phyloP scores from a whole-genome alignment of 2,329 filamentous ascomycete species.

The Cordyceps farinosa region DNA sequence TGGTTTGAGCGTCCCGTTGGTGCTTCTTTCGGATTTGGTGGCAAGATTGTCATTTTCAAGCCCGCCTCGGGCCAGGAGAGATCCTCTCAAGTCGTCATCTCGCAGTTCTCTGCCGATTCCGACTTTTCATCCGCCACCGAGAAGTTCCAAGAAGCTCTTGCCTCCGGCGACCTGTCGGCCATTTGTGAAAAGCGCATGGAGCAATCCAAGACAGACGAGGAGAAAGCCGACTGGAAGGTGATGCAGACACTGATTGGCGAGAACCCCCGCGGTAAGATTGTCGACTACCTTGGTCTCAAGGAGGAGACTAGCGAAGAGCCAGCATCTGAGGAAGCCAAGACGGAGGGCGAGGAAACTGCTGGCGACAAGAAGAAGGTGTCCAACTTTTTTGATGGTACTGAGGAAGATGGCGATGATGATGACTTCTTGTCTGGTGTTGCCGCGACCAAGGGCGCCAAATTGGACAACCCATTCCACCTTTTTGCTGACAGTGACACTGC shows the following conservation, averaged over 20 bases:
- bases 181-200: slow-evolving; percentile 79
- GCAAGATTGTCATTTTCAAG: slow-evolving; percentile 78
- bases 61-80: slow-evolving; percentile 59
- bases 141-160: slow-evolving; percentile 79
- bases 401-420: slow-evolving; percentile 66
- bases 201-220: slow-evolving; percentile 76
- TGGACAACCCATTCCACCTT: slow-evolving; percentile 89
- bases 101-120: slow-evolving; percentile 83
- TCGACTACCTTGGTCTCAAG: slow-evolving; percentile 86
- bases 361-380: slow-evolving; percentile 60
- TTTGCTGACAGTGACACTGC: slow-evolving; percentile 79
- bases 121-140: slow-evolving; percentile 80
- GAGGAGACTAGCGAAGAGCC: slow-evolving; percentile 56
- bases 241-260: slow-evolving; percentile 83
- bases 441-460: slow-evolving; percentile 86
- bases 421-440: slow-evolving; percentile 83
- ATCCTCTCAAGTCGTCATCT: slow-evolving; percentile 76
- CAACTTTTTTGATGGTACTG: slow-evolving; percentile 71
- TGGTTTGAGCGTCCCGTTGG: slow-evolving; percentile 86
- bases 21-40: slow-evolving; percentile 92
- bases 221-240: slow-evolving; percentile 94
- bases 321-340: slow-evolving; percentile 25
- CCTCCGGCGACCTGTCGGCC: slow-evolving; percentile 68
- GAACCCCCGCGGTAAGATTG: slow-evolving; percentile 79
- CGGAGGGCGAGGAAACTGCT: slow-evolving; percentile 29